phyloP scores from a whole-genome alignment of 805 yeast genomes.

The Yamadazyma scolyti region DNA sequence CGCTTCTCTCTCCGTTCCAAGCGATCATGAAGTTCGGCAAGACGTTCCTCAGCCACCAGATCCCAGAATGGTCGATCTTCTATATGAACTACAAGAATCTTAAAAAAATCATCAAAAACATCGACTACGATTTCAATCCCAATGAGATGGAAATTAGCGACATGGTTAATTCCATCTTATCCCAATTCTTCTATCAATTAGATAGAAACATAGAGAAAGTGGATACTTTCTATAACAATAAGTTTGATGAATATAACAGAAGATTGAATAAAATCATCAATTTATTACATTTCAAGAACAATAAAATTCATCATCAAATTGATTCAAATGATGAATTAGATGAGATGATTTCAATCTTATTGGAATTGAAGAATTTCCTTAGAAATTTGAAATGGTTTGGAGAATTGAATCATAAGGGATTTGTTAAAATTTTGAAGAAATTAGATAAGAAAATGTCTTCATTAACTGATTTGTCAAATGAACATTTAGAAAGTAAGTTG shows the following conservation, averaged over 20 bases:
- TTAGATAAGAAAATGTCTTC: constrained; percentile 68
- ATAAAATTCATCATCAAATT: constrained; percentile 23
- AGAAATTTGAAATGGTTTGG: constrained; percentile 92
- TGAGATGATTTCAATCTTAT: constrained; percentile 47
- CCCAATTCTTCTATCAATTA: constrained; percentile 70
- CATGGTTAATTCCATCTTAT: constrained; percentile 43
- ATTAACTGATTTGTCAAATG: constrained; percentile 15
- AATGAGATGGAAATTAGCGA: constrained; percentile 21
- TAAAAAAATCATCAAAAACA: constrained; percentile 73
- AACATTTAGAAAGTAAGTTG: constrained; percentile 8
- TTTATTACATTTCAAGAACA: constrained; percentile 30
- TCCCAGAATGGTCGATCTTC: constrained; percentile 86
- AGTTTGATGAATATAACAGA: constrained; percentile 69
- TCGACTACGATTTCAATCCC: constrained; percentile 41
- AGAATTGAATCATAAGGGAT: constrained; percentile 87
- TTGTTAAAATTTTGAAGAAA: constrained; percentile 83
- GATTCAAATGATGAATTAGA: constrained; percentile 40
- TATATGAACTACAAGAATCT: constrained; percentile 84
- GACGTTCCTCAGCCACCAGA: constrained; percentile 75
- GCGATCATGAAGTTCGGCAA: constrained; percentile 78
- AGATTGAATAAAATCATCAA: constrained; percentile 48
- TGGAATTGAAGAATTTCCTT: constrained; percentile 71
- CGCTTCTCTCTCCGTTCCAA: no score
- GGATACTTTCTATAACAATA: constrained; percentile 71
- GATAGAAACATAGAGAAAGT: constrained; percentile 82